Evolutionary conservation across 805 yeast genomes (phyloP).

Genomic region (Debaryomyces hansenii): DNA sequence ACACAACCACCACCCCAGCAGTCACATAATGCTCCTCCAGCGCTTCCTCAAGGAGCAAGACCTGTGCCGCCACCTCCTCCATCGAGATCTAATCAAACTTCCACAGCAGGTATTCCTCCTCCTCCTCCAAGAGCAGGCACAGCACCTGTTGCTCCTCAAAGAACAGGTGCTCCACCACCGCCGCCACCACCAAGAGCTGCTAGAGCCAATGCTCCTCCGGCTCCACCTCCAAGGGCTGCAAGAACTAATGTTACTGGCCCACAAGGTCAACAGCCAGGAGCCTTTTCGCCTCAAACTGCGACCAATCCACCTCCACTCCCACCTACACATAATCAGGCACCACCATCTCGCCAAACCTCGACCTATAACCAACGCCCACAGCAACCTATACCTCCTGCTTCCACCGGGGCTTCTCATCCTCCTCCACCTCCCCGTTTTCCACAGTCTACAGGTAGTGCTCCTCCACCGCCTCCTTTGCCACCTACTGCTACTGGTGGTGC

Average conservation of each 20-base stretch:
- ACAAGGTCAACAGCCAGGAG: conserved; percentile 7
- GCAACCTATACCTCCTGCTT: conserved; percentile 4
- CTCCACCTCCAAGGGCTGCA: conserved; percentile 21
- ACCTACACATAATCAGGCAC: conserved; percentile 13
- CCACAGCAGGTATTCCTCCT: conserved; percentile 16
- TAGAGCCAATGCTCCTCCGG: conserved; percentile 22
- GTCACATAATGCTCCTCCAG: conserved; percentile 11
- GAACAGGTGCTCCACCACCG: conserved; percentile 19
- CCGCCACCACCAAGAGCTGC: conserved; percentile 32
- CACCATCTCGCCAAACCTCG: conserved; percentile 16
- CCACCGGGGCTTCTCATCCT: conserved; percentile 12
- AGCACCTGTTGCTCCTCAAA: conserved; percentile 12
- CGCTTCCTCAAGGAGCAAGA: conserved; percentile 18
- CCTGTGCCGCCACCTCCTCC: conserved; percentile 20
- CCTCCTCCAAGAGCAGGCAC: conserved; percentile 18
- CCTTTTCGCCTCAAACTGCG: conserved; percentile 12
- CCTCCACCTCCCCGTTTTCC: conserved; percentile 20
- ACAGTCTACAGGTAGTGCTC: background rate
- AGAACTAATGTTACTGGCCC: conserved; percentile 18
- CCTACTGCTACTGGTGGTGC: conserved; percentile 16
- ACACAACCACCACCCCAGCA: conserved; percentile 15
- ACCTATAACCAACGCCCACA: conserved; percentile 12
- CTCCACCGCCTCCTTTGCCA: conserved; percentile 24
- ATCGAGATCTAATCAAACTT: conserved; percentile 8
- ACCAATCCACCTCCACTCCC: conserved; percentile 17